Percentiles rank a stretch among this genome's conserved stretches.
phyloP scores from a whole-genome alignment of 2,329 filamentous ascomycete genomes.

The Fusarium neocosmosporiellum region DNA sequence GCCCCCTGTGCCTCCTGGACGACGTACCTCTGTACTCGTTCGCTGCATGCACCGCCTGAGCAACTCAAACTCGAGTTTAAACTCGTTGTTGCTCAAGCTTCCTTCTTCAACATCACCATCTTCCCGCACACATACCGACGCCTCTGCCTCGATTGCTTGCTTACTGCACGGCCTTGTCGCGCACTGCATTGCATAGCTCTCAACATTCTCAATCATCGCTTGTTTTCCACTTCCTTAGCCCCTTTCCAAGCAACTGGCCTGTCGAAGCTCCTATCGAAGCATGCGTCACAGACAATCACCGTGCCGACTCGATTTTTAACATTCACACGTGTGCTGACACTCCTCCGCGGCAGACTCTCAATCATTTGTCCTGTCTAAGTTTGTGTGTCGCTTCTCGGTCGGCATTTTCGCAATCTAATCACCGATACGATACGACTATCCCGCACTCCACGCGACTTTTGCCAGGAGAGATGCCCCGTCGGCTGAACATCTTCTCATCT shows the following conservation, averaged over 20 bases:
- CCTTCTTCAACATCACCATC: constrained; percentile 31
- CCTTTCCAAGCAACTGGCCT: constrained; percentile 8
- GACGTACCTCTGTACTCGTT: constrained; percentile 16
- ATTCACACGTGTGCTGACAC: constrained; percentile 22
- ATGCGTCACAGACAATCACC: constrained; percentile 26
- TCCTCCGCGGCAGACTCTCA: constrained; percentile 14
- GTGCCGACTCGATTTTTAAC: constrained; percentile 18
- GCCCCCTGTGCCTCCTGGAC: constrained; percentile 39
- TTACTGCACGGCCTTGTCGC: constrained; percentile 22
- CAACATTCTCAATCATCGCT: background rate
- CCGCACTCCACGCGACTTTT: constrained; percentile 22
- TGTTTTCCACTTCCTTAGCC: background rate
- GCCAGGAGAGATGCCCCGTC: constrained; percentile 66
- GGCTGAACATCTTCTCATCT: constrained; percentile 68
- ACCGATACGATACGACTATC: constrained; percentile 6
- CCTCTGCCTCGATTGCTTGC: constrained; percentile 19
- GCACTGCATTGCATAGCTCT: constrained; percentile 16
- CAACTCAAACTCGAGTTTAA: constrained; percentile 32
- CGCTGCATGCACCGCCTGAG: constrained; percentile 17
- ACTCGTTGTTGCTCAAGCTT: constrained; percentile 24
- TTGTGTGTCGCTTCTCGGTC: constrained; percentile 12
- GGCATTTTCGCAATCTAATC: constrained; percentile 13
- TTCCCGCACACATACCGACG: constrained; percentile 19
- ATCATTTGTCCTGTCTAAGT: constrained; percentile 1
- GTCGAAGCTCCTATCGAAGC: constrained; percentile 22